Base-by-base conservation (phyloP, 148 eudicot species). In the Beta vulgaris region DNA sequence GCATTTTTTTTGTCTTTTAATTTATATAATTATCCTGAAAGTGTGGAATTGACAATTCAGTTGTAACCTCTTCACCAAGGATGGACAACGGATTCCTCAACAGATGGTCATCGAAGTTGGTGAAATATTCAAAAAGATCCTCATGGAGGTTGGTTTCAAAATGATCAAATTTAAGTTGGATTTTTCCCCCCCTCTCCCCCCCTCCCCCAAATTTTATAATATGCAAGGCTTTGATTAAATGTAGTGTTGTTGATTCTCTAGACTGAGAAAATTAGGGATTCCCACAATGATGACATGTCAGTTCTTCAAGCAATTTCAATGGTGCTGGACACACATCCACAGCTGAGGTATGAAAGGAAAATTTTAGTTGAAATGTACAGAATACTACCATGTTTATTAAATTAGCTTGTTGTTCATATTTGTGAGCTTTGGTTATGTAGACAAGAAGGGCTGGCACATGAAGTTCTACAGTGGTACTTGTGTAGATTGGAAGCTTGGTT, bases 401-500 rank as follows among this genome's bases (percentile, higher is more conserved):
- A 26, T 3, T 55, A 9, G 40, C 69, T 53, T 61, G 6, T 46
- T 63, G 3, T 51, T 75, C 35, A 69, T 69, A 12, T 58, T 13
- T 67, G 19, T 40, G 61, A 32, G 36, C 77, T 67, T 36, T 81
- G 66, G 7, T 77, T 49, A 8, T 73, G 69, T 71, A 96, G 99
- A 79, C 98, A 89, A 85, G 91, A 86, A 86, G 99, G 99, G 72
- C 87, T 91, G 68, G 91, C 94, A 34, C 84, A 87, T 73, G 97
- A 96, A 88, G 97, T 96, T 62, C 72, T 96, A 65, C 94, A 96
- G 64, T 96, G 99, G 99, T 96, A 83, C 86, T 70, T 96, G 64
- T 96, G 99, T 82, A 80, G 99, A 85, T 84, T 96, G 95, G 99
- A 96, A 77, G 99, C 99, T 62, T 96, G 99, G 99, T 96, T 96